These are phyloP conservation scores for Aspergillus carbonarius DNA, from an alignment of 2,329 filamentous ascomycete species.

Conservation along the genomic window DNA sequence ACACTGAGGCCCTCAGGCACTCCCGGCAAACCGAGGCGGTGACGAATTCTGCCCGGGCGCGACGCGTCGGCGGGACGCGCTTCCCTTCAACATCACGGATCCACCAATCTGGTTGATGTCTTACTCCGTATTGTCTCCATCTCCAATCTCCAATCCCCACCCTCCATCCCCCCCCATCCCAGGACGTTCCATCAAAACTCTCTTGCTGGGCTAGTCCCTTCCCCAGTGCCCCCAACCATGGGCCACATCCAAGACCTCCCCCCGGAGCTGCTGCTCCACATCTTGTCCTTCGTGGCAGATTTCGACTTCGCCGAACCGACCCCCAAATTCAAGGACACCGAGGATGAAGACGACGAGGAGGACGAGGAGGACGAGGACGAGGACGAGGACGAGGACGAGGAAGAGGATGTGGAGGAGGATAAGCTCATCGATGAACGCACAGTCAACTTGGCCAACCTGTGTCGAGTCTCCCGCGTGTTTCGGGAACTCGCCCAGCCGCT, in stretches of 20 bases:
- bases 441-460: slow-evolving; percentile 15
- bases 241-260: slow-evolving; percentile 19
- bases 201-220: too few relatives aligned
- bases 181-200: too few relatives aligned
- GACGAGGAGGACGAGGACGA: background rate
- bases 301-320: background rate
- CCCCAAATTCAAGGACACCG: background rate
- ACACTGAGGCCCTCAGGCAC: background rate
- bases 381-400: background rate
- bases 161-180: background rate
- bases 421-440: background rate
- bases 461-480: slow-evolving; percentile 22
- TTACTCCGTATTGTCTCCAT: too few relatives aligned
- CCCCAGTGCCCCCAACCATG: slow-evolving; percentile 8
- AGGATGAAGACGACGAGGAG: background rate
- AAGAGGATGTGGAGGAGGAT: background rate
- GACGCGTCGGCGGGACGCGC: background rate
- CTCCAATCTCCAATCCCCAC: too few relatives aligned
- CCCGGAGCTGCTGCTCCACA: slow-evolving; percentile 19
- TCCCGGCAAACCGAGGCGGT: too few relatives aligned
- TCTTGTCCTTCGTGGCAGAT: slow-evolving; percentile 13
- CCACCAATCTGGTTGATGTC: too few relatives aligned
- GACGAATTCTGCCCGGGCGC: background rate
- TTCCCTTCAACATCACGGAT: too few relatives aligned
- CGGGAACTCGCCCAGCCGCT: slow-evolving; percentile 24